These are phyloP conservation scores for Yarrowia yakushimensis DNA, from an alignment of 805 yeast genomes.

Conservation along the genomic window DNA sequence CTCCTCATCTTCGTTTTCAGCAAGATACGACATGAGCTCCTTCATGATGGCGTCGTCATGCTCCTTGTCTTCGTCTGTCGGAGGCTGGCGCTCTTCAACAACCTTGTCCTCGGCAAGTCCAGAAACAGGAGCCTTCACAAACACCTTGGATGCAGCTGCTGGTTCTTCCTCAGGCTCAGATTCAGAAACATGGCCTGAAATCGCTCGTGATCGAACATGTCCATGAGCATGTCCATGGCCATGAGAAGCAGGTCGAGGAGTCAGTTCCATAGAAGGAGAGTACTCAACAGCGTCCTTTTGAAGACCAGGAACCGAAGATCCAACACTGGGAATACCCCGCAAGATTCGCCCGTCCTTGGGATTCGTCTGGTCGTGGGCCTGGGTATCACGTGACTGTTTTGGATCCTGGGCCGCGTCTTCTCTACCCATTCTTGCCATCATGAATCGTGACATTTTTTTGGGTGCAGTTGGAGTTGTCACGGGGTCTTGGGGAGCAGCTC, in stretches of 20 bases:
- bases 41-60: slow-evolving; percentile 20
- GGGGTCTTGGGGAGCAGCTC: not conserved
- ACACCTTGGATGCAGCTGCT: not conserved
- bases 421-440: slow-evolving; percentile 3
- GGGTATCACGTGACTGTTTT: not conserved
- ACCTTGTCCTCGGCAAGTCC: not conserved
- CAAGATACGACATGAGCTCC: slow-evolving; percentile 4
- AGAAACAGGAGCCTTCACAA: not conserved
- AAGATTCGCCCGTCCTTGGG: not conserved
- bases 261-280: not conserved
- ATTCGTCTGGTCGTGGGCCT: slow-evolving; percentile 2
- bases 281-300: not conserved
- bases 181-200: not conserved
- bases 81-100: not conserved
- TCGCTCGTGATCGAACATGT: not conserved
- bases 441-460: slow-evolving; percentile 9
- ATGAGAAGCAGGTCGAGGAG: not conserved
- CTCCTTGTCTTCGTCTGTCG: not conserved
- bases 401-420: not conserved
- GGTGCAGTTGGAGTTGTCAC: not conserved
- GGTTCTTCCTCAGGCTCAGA: not conserved
- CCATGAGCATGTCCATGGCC: slow-evolving; percentile 4
- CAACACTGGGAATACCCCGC: not conserved
- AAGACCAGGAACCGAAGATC: not conserved
- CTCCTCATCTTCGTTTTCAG: slow-evolving; percentile 19